A percentile compares a stretch with the other conserved stretches of the same genome.
phyloP scores from a whole-genome alignment of 495 filamentous ascomycete genomes.

The Podospora bellae-mahoneyi region DNA sequence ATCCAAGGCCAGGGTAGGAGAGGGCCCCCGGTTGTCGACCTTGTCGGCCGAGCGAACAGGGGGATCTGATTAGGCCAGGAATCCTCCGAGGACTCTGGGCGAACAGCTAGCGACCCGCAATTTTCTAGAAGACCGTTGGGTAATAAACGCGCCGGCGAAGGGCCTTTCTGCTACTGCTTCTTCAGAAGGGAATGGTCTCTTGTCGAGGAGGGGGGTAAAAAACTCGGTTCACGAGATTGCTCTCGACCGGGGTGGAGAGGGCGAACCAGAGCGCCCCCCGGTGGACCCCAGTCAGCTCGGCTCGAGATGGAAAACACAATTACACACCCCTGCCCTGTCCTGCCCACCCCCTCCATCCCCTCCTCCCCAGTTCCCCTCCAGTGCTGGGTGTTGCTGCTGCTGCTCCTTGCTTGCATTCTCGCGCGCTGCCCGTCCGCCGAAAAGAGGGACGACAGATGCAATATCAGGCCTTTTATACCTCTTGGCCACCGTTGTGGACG shows the following conservation, averaged over 20 bases:
- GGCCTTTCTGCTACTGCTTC: conserved; percentile 19
- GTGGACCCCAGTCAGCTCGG: conserved; percentile 44
- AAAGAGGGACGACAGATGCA: conserved; percentile 17
- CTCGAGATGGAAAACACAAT: conserved; percentile 40
- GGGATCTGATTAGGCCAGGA: conserved; percentile 46
- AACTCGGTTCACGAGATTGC: conserved; percentile 40
- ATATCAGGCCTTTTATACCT: conserved; percentile 31
- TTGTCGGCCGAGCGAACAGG: conserved; percentile 30
- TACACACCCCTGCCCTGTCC: conserved; percentile 17
- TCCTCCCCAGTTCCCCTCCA: conserved; percentile 10
- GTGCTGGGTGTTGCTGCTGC: background rate
- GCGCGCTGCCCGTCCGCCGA: conserved; percentile 12
- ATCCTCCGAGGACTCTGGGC: conserved; percentile 42
- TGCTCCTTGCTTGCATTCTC: background rate
- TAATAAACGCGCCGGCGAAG: conserved; percentile 41
- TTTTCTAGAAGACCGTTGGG: conserved; percentile 50
- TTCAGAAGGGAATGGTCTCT: conserved; percentile 40
- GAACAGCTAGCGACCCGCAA: conserved; percentile 35
- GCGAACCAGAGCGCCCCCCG: conserved; percentile 6
- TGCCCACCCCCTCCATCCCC: conserved; percentile 5
- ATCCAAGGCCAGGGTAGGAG: conserved; percentile 30
- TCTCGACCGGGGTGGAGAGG: conserved; percentile 30
- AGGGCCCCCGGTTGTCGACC: conserved; percentile 22
- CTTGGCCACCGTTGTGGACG: conserved; percentile 27
- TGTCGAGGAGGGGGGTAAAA: conserved; percentile 13